Evolutionary conservation across 1,284 basidiomycete genomes (phyloP).

Genomic region (Pseudozyma pruni): DNA sequence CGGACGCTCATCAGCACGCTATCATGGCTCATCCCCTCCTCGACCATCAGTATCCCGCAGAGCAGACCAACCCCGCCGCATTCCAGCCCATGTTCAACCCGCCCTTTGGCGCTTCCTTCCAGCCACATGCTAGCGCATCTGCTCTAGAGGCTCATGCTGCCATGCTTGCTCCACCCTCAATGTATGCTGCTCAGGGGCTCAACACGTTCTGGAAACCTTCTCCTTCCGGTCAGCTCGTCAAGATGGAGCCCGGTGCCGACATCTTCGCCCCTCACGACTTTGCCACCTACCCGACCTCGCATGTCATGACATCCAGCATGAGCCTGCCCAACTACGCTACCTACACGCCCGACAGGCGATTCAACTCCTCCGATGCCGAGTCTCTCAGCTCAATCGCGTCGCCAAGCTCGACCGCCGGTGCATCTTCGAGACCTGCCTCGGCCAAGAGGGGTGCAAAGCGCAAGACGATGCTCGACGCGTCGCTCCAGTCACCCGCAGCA

Average conservation of each 20-base stretch:
- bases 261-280: conserved; percentile 24
- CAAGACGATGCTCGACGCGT: conserved; percentile 19
- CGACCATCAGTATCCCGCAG: conserved; percentile 19
- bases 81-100: conserved; percentile 25
- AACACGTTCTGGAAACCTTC: conserved; percentile 29
- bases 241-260: conserved; percentile 31
- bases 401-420: conserved; percentile 32
- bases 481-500: conserved; percentile 12
- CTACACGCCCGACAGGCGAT: conserved; percentile 25
- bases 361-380: conserved; percentile 38
- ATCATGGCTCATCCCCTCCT: conserved; percentile 12
- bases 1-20: conserved; percentile 14
- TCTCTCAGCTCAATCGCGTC: conserved; percentile 29
- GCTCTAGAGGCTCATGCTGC: conserved; percentile 2
- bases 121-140: conserved; percentile 3
- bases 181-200: conserved; percentile 27
- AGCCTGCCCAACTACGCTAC: conserved; percentile 35
- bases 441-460: conserved; percentile 36
- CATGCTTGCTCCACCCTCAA: conserved; percentile 19
- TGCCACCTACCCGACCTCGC: conserved; percentile 14
- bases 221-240: conserved; percentile 22
- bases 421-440: conserved; percentile 17
- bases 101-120: conserved; percentile 14
- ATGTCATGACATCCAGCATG: conserved; percentile 36
- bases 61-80: conserved; percentile 10